Conservation (phyloP, 148 eudicot genomes). For the Spergularia marina region DNA sequence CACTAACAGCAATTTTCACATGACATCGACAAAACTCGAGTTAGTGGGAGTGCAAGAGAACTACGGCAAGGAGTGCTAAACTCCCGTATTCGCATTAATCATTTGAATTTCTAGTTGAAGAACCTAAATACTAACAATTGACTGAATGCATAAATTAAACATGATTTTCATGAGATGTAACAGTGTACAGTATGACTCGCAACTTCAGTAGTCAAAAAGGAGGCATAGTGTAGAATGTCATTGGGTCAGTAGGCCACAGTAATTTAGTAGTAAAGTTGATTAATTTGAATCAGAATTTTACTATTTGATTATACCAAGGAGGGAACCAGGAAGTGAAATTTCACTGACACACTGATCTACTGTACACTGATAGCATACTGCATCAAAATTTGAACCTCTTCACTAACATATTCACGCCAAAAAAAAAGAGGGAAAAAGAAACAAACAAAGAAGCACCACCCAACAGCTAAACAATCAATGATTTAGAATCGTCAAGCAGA, state of each 20-base stretch:
- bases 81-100: too few relatives aligned
- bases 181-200: neutral
- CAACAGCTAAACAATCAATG: too few relatives aligned
- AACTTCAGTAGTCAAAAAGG: neutral
- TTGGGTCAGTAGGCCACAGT: constrained; percentile 6
- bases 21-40: neutral
- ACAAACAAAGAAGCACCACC: neutral
- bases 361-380: neutral
- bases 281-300: constrained; percentile 7
- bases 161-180: neutral
- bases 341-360: constrained; percentile 14
- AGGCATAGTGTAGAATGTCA: constrained; percentile 11
- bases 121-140: too few relatives aligned
- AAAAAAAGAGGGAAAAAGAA: neutral
- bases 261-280: constrained; percentile 3
- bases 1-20: neutral
- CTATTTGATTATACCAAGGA: constrained; percentile 2
- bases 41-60: too few relatives aligned
- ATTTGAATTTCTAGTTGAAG: too few relatives aligned
- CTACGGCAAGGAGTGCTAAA: neutral
- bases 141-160: too few relatives aligned
- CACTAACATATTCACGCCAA: neutral
- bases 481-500: too few relatives aligned
- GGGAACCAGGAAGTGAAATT: constrained; percentile 12
- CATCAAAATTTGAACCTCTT: constrained; percentile 10